Percentiles rank a stretch among this genome's conserved stretches.
These are phyloP conservation scores for Penicillium nucicola DNA, from an alignment of 495 filamentous ascomycete species.

Conservation along the genomic window DNA sequence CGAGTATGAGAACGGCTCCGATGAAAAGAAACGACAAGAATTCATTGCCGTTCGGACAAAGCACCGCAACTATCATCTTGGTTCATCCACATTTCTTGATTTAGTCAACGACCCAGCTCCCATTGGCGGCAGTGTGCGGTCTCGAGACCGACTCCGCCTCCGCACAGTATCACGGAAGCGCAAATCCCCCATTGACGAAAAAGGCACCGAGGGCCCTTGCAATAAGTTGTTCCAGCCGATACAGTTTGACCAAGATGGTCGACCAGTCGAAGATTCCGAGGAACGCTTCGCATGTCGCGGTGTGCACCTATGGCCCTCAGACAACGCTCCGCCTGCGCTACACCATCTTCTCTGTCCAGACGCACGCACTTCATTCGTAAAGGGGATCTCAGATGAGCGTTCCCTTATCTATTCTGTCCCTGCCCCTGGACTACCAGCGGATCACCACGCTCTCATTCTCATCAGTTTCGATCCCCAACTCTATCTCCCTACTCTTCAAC, in stretches of 20 bases:
- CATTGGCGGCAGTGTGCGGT: conserved; percentile 26
- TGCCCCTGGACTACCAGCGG: conserved; percentile 35
- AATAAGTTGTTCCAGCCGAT: conserved; percentile 35
- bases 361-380: conserved; percentile 42
- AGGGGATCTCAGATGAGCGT: conserved; percentile 58
- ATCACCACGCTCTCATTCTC: conserved; percentile 52
- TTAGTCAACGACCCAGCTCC: conserved; percentile 57
- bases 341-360: conserved; percentile 57
- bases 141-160: conserved; percentile 50
- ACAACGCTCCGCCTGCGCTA: conserved; percentile 44
- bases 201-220: conserved; percentile 30
- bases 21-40: conserved; percentile 35
- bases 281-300: conserved; percentile 48
- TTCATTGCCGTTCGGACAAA: conserved; percentile 58
- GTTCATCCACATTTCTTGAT: conserved; percentile 60
- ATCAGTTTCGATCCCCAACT: conserved; percentile 62
- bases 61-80: conserved; percentile 56
- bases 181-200: conserved; percentile 35
- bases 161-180: conserved; percentile 48
- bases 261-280: conserved; percentile 31
- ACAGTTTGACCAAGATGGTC: conserved; percentile 22
- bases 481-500: conserved; percentile 29
- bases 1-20: conserved; percentile 46
- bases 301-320: conserved; percentile 59
- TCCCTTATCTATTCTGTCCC: conserved; percentile 55